A percentile compares a stretch with the other conserved stretches of the same genome.
Evolutionary conservation across 2,329 filamentous ascomycete genomes (phyloP).

Genomic region (Phaeosphaeria sp.): DNA sequence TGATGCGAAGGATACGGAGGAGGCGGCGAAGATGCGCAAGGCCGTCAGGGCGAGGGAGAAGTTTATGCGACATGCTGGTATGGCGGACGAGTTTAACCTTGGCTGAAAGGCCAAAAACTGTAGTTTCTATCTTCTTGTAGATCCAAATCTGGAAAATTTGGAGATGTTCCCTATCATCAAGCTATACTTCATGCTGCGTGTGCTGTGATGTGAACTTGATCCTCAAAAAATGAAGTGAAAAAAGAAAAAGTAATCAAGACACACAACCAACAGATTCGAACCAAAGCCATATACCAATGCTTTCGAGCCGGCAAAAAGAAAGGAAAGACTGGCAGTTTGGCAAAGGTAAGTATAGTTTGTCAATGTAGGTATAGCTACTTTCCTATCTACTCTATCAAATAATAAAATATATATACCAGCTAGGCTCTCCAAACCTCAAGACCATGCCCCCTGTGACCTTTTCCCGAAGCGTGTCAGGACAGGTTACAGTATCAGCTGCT

Average conservation of each 20-base stretch:
- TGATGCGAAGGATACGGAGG: constrained; percentile 59
- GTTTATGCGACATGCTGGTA: constrained; percentile 59
- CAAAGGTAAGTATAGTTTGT: not conserved
- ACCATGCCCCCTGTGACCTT: not conserved
- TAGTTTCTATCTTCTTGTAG: not conserved
- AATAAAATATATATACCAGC: not conserved
- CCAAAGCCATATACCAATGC: not conserved
- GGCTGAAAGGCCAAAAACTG: constrained; percentile 50
- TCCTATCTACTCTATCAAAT: not conserved
- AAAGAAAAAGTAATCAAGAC: not conserved
- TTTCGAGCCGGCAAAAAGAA: not conserved
- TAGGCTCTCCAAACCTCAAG: not conserved
- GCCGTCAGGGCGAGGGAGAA: constrained; percentile 56
- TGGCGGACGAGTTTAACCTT: constrained; percentile 72
- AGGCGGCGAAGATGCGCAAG: constrained; percentile 69
- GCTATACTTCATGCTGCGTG: too few species aligned
- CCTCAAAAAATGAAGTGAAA: not conserved
- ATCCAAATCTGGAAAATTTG: not conserved
- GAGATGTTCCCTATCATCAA: too few species aligned
- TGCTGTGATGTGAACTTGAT: too few species aligned
- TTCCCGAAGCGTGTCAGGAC: not conserved
- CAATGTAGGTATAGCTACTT: not conserved
- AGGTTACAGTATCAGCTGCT: not conserved
- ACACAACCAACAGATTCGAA: not conserved
- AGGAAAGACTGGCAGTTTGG: not conserved